phyloP scores from a whole-genome alignment of 2,329 filamentous ascomycete genomes.

The Dactylonectria estremocensis region DNA sequence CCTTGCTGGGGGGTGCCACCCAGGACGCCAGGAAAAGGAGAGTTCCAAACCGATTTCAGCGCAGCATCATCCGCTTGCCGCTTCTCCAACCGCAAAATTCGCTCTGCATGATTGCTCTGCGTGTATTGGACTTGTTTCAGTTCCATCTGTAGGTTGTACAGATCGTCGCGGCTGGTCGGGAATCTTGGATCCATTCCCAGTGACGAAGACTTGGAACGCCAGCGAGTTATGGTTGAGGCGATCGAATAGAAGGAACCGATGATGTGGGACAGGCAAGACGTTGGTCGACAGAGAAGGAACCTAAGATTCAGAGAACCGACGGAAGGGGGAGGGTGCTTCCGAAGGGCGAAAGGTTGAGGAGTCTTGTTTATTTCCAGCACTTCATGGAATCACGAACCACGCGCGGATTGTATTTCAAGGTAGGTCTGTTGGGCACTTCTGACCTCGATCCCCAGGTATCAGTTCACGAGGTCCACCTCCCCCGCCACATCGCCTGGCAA shows the following conservation, averaged over 20 bases:
- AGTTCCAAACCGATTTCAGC: constrained; percentile 92
- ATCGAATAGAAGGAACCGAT: constrained; percentile 2
- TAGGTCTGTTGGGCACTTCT: constrained; percentile 39
- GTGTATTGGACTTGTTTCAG: constrained; percentile 77
- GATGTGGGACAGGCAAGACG: constrained; percentile 8
- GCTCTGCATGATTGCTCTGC: constrained; percentile 74
- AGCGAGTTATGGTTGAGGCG: constrained; percentile 5
- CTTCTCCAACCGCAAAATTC: constrained; percentile 74
- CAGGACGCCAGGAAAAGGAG: constrained; percentile 89
- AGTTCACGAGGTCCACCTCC: constrained; percentile 59
- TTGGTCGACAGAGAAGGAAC: not conserved
- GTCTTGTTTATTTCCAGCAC: constrained; percentile 25
- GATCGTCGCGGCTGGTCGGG: constrained; percentile 72
- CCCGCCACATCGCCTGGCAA: constrained; percentile 62
- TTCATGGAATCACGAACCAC: constrained; percentile 18
- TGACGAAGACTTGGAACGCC: constrained; percentile 16
- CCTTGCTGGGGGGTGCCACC: constrained; percentile 90
- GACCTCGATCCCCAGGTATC: constrained; percentile 54
- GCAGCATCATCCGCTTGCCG: constrained; percentile 78
- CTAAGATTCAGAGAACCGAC: constrained; percentile 11
- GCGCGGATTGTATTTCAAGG: constrained; percentile 6
- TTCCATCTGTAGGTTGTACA: constrained; percentile 80
- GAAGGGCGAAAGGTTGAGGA: constrained; percentile 30
- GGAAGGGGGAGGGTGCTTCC: constrained; percentile 25
- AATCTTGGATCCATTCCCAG: constrained; percentile 76